Evolutionary conservation across 208 protist species (phyloP).

Genomic region (Blastocrithidia nonstop): DNA sequence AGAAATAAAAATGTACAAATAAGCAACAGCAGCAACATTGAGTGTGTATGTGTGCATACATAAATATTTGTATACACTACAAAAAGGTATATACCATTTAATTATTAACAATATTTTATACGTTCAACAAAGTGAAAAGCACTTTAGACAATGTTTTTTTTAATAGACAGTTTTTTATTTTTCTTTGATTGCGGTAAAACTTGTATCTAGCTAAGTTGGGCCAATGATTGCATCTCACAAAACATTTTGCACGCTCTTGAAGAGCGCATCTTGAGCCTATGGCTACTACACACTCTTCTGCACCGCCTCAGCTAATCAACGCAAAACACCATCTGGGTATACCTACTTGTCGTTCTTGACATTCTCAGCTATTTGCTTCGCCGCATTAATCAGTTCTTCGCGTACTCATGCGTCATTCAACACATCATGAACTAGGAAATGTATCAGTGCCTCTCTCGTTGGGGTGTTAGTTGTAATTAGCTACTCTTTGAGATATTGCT

Average conservation of each 20-base stretch:
- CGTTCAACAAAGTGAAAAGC: neutral
- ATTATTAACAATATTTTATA: neutral
- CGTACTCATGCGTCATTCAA: slow-evolving; percentile 66
- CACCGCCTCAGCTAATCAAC: slow-evolving; percentile 23
- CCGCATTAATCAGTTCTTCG: slow-evolving; percentile 64
- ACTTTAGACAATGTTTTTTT: neutral
- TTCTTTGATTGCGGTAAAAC: neutral
- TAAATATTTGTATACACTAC: neutral
- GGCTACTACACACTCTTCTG: slow-evolving; percentile 15
- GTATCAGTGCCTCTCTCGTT: slow-evolving; percentile 25
- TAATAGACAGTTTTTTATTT: neutral
- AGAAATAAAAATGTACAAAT: slow-evolving; percentile 1
- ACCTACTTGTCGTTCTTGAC: slow-evolving; percentile 34
- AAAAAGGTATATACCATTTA: neutral
- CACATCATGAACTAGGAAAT: slow-evolving; percentile 57
- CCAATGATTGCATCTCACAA: slow-evolving; percentile 43
- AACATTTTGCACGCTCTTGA: slow-evolving; percentile 3
- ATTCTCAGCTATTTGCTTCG: slow-evolving; percentile 21
- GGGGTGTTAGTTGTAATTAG: slow-evolving; percentile 34
- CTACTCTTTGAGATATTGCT: slow-evolving; percentile 33
- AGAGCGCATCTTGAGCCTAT: neutral
- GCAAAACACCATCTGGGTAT: slow-evolving; percentile 29
- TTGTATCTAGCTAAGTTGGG: neutral
- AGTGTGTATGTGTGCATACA: slow-evolving; percentile 5
- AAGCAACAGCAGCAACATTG: neutral